Base-by-base conservation (phyloP, 1,139 yeast species). In the Suhomyces guaymorum region DNA sequence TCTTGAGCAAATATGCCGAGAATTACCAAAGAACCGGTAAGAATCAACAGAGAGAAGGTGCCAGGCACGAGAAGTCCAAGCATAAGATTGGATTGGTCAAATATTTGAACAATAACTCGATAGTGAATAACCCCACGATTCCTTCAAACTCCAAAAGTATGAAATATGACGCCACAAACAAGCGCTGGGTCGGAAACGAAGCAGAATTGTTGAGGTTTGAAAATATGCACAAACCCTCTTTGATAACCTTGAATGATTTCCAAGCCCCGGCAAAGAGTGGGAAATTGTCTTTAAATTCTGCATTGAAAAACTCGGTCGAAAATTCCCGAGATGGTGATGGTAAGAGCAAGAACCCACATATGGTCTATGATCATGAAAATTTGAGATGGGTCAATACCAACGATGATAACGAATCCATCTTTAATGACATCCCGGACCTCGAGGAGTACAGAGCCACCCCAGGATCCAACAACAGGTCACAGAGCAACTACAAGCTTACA, bases 141-240 rank as follows among this genome's bases (percentile, higher is more conserved):
- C 48, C 47, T 6, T 33, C 37, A 21, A 37, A 39, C 19, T 43
- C 39, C 24, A 43, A 42, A 19, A 34, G 34, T 17, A 82, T 81
- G 89, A 69, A 62, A 32, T 80, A 69, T 46, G 79, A 82, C 46
- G 70, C 80, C 4, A 53, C 52, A 11, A 65, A 70, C 22, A 69
- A 67, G 38, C 58, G 61, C 26, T 82, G 89, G 89, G 88, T 81
- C 51, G 89, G 89, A 3, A 82, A 82, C 48, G 84, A 81, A 30
- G 64, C 65, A 14, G 86, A 79, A 26, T 58, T 78, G 33, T 55
- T 70, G 35, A 38, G 56, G 8, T 55, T 55, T 33, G 59, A 53
- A 15, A 52, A 45, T 15, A 35, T 53, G 33, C 51, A 50, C 15
- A 61, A 57, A 37, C 71, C 72, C 1, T 57, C 66, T 9, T 52